phyloP scores from a whole-genome alignment of 2,329 filamentous ascomycete genomes.

The Phoma sp. region DNA sequence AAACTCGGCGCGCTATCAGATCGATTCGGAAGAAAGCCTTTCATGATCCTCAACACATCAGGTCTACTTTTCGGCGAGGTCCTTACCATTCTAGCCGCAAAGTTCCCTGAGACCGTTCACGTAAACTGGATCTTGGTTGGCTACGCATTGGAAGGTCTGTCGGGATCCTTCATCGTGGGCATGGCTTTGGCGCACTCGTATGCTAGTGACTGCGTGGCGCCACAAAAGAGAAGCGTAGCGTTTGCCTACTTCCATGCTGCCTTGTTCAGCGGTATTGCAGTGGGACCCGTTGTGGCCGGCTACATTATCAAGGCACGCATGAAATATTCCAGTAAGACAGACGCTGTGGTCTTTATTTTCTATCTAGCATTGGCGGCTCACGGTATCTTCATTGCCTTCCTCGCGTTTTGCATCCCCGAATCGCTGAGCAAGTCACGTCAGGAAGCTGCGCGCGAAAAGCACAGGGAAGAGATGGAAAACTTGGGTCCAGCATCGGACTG shows the following conservation, averaged over 20 bases:
- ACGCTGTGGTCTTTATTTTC: constrained; percentile 80
- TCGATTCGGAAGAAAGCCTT: constrained; percentile 77
- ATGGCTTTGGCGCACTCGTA: constrained; percentile 85
- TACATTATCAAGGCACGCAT: constrained; percentile 71
- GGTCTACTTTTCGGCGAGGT: constrained; percentile 79
- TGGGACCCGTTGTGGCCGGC: constrained; percentile 83
- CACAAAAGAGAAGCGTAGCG: constrained; percentile 78
- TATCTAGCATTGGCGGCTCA: constrained; percentile 80
- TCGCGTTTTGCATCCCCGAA: constrained; percentile 79
- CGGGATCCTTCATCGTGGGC: constrained; percentile 86
- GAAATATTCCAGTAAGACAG: constrained; percentile 61
- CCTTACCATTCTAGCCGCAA: constrained; percentile 79
- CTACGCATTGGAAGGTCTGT: constrained; percentile 79
- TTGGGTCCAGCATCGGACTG: constrained; percentile 49
- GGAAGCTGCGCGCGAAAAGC: constrained; percentile 72
- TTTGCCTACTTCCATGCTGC: constrained; percentile 92
- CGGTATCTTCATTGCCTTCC: constrained; percentile 73
- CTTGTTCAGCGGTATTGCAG: constrained; percentile 85
- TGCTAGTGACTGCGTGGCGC: constrained; percentile 84
- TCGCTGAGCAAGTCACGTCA: constrained; percentile 80
- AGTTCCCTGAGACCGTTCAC: constrained; percentile 73
- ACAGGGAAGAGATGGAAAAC: constrained; percentile 54
- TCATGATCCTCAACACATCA: constrained; percentile 75
- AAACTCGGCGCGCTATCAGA: constrained; percentile 87
- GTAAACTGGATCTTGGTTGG: constrained; percentile 83